Base-by-base conservation (phyloP, 441 rosid genomes). In the Populus hybrid region DNA sequence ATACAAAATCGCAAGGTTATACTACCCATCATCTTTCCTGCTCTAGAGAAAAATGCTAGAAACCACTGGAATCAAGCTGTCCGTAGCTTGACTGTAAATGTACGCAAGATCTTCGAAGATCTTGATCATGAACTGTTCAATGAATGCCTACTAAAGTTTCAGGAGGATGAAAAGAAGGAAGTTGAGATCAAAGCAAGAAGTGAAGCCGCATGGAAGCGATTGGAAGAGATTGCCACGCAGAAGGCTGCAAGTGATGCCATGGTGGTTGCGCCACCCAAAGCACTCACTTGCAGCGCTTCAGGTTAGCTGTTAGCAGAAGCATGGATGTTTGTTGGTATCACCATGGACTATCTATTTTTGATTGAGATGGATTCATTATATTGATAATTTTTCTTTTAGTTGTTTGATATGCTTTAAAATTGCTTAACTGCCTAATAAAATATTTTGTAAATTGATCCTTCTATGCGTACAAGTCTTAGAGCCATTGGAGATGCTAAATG, bases 61-160 rank as follows among this genome's bases (percentile, higher is more conserved):
- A 87, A 78, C 57, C 96, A 93, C 79, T 93, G 98, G 98, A 91
- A 93, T 70, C 98, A 90, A 82, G 86, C 94, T 42, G 96, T 93
- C 74, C 90, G 86, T 75, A 88, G 90, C 86, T 87, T 93, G 90
- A 93, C 96, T 0, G 84, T 88, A 76, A 93, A 93, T 78, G 91
- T 93, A 70, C 90, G 92, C 18, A 92, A 92, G 85, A 87, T 93
- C 67, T 85, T 92, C 71, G 88, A 87, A 46, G 97, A 92, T 82
- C 85, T 87, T 24, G 93, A 93, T 85, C 91, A 91, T 10, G 97
- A 93, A 42, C 85, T 90, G 67, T 90, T 85, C 69, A 87, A 87
- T 67, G 94, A 90, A 66, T 93, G 97, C 87, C 81, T 86, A 40
- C 80, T 61, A 38, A 86, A 89, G 87, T 89, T 89, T 75, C 86